phyloP scores from a whole-genome alignment of 225 moss, liverwort and hornwort species.

The Asterella californica region DNA sequence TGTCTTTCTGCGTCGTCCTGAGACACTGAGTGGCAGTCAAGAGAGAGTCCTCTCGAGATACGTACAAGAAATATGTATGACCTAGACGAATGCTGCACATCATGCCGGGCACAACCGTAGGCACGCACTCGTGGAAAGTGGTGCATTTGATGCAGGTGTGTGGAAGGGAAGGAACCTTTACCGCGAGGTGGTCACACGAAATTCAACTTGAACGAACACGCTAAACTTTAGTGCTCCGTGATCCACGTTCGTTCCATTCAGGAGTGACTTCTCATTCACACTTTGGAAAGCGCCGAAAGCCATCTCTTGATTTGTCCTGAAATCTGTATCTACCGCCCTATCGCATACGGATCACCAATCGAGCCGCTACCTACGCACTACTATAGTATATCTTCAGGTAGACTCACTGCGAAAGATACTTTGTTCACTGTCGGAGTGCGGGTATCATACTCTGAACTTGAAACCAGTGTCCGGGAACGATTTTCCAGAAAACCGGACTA shows the following conservation, averaged over 20 bases:
- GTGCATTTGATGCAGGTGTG: not conserved
- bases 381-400: too few relatives aligned
- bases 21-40: too few relatives aligned
- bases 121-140: not conserved
- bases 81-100: not conserved
- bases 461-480: too few relatives aligned
- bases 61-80: too few relatives aligned
- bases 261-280: not conserved
- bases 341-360: not conserved
- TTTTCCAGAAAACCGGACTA: too few relatives aligned
- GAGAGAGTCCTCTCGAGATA: too few relatives aligned
- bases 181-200: not conserved
- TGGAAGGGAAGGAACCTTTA: not conserved
- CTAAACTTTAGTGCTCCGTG: not conserved
- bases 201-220: not conserved
- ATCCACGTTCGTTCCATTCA: not conserved
- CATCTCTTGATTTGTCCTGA: not conserved
- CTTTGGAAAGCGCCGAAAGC: not conserved
- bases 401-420: too few relatives aligned
- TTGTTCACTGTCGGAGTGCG: too few relatives aligned
- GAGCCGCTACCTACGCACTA: too few relatives aligned
- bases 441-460: too few relatives aligned
- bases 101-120: not conserved
- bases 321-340: not conserved
- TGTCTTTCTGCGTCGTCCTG: not conserved